These are phyloP conservation scores for Phaeodactylum tricornutum DNA, from an alignment of 108 stramenopile species.

Conservation along the genomic window DNA sequence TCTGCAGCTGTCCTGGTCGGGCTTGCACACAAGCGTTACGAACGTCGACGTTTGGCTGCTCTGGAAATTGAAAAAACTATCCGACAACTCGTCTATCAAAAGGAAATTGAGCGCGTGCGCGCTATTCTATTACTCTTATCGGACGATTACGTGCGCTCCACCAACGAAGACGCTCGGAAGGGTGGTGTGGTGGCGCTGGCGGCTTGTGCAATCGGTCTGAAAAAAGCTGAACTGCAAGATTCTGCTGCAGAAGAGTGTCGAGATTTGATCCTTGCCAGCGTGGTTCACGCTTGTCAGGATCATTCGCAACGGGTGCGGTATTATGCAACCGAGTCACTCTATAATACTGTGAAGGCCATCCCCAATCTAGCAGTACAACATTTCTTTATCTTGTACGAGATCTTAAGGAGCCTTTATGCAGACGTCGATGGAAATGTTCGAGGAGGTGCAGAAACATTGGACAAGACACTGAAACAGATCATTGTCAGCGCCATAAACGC, in stretches of 20 bases:
- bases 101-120: constrained; percentile 62
- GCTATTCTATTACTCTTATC: constrained; percentile 69
- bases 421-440: constrained; percentile 77
- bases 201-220: constrained; percentile 77
- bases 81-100: constrained; percentile 45
- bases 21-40: constrained; percentile 83
- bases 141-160: constrained; percentile 78
- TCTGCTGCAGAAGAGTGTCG: constrained; percentile 27
- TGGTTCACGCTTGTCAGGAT: constrained; percentile 85
- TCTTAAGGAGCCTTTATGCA: constrained; percentile 64
- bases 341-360: constrained; percentile 81
- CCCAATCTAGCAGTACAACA: constrained; percentile 70
- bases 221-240: constrained; percentile 42
- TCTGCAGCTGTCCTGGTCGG: constrained; percentile 74
- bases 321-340: constrained; percentile 79
- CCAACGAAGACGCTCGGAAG: constrained; percentile 82
- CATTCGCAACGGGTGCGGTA: constrained; percentile 81
- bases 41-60: constrained; percentile 76
- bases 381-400: constrained; percentile 86
- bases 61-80: constrained; percentile 91
- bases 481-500: constrained; percentile 76
- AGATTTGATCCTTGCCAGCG: constrained; percentile 75
- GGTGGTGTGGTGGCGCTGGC: constrained; percentile 84
- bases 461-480: constrained; percentile 76
- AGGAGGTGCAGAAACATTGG: constrained; percentile 66